Base-by-base conservation (phyloP, 345 rosid genomes). In the Firmiana major region DNA sequence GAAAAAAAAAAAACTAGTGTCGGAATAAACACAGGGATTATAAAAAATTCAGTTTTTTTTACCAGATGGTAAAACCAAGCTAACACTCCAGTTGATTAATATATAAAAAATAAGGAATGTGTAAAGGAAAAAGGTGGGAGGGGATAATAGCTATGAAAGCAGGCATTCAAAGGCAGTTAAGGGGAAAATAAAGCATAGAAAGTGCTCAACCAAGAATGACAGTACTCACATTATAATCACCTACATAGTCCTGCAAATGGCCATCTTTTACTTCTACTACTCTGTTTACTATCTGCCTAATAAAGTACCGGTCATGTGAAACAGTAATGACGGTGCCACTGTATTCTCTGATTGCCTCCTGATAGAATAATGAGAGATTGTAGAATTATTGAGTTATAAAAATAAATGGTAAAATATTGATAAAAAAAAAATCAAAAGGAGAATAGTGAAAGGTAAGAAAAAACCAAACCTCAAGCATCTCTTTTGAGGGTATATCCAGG, bases 201-300 rank as follows among this genome's bases (percentile, higher is more conserved):
- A 63, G 42, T 12, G 34, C 3, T 31, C 34, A 31, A 31, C 34
- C 34, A 31, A 24, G 54, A 17, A 71, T 11, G 34, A 48, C 65
- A 0, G 57, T 31, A 78, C 80, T 77, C 83, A 93, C 99, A 83
- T 91, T 88, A 86, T 95, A 95, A 84, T 93, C 92, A 9, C 99
- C 99, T 3, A 86, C 89, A 75, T 93, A 93, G 72, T 93, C 99
- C 84, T 85, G 88, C 48, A 95, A 88, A 78, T 86, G 62, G 59
- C 91, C 79, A 16, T 90, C 90, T 77, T 86, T 85, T 24, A 95
- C 92, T 87, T 93, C 98, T 68, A 92, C 83, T 28, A 95, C 97
- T 92, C 99, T 89, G 84, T 95, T 95, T n/a, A 95, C 99, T 67
- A 95, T 93, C 81, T 95, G 97, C 90, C 84, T 93, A 55, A 95